phyloP scores from a whole-genome alignment of 768 basidiomycete genomes.

The Xerocomus potaroensis region DNA sequence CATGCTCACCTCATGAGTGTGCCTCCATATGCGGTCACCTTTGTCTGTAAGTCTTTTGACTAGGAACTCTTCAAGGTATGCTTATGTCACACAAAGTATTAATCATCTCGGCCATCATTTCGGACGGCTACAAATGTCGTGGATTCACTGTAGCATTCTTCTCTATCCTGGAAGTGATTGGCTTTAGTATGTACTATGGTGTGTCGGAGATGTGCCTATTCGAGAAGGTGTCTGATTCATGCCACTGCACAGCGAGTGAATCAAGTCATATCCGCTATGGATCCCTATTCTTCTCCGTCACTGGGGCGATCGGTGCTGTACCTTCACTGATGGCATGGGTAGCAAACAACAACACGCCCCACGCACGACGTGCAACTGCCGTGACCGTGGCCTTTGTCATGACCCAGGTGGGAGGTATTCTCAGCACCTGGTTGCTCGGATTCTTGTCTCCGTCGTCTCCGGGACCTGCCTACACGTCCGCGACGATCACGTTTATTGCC shows the following conservation, averaged over 20 bases:
- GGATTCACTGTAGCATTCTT: conserved; percentile 45
- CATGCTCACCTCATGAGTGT: conserved; percentile 61
- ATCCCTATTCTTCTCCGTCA: conserved; percentile 52
- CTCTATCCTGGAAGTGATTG: conserved; percentile 38
- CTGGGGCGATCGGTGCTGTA: conserved; percentile 46
- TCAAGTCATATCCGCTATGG: conserved; percentile 46
- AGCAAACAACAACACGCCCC: conserved; percentile 57
- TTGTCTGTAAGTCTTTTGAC: conserved; percentile 34
- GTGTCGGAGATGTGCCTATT: not conserved
- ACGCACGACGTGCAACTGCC: conserved; percentile 51
- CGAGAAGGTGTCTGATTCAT: not conserved
- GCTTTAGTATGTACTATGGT: conserved; percentile 2
- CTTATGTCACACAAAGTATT: conserved; percentile 26
- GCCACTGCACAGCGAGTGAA: conserved; percentile 13
- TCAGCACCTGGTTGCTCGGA: conserved; percentile 61
- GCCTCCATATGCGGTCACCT: conserved; percentile 47
- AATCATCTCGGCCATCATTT: conserved; percentile 40
- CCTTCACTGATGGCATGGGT: conserved; percentile 55
- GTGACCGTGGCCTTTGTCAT: conserved; percentile 52
- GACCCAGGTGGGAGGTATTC: conserved; percentile 55
- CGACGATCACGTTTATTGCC: conserved; percentile 34
- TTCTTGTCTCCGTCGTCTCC: conserved; percentile 44
- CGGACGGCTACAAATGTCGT: conserved; percentile 50
- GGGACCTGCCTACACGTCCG: conserved; percentile 46
- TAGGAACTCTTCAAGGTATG: not conserved